These are phyloP conservation scores for Backusella australiensis DNA, from an alignment of 192 early-diverging fungal genomes.

Conservation along the genomic window DNA sequence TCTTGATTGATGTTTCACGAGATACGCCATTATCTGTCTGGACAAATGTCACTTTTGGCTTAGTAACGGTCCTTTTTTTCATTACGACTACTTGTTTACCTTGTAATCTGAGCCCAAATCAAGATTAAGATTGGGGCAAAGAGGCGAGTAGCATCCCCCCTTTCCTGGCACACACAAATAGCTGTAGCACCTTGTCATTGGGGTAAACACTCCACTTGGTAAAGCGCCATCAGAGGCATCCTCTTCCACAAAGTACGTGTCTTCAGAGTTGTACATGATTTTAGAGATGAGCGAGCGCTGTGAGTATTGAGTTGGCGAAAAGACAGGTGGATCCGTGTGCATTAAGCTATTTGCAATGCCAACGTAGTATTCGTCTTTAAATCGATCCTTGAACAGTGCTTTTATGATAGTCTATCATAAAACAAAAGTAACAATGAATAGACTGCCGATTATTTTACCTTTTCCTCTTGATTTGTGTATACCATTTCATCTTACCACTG, in stretches of 20 bases:
- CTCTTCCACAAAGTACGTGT: constrained; percentile 33
- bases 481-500: constrained; percentile 13
- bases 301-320: constrained; percentile 25
- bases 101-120: neutral
- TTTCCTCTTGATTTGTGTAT: neutral
- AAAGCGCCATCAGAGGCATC: constrained; percentile 37
- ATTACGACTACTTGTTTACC: neutral
- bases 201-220: constrained; percentile 85
- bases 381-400: constrained; percentile 13
- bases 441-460: neutral
- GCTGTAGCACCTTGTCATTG: constrained; percentile 83
- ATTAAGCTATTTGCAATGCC: constrained; percentile 30
- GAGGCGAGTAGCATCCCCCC: constrained; percentile 30
- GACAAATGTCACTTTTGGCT: neutral
- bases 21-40: neutral
- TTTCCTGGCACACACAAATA: constrained; percentile 17
- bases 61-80: neutral
- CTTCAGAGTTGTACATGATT: constrained; percentile 33
- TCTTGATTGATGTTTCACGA: neutral
- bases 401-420: constrained; percentile 16
- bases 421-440: neutral
- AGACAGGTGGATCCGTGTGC: constrained; percentile 23
- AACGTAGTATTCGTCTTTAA: constrained; percentile 16
- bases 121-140: constrained; percentile 28
- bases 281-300: constrained; percentile 31